Percentiles rank a stretch among this genome's conserved stretches.
phyloP scores from a whole-genome alignment of 2,329 filamentous ascomycete genomes.

The Neonectria neomacrospora region DNA sequence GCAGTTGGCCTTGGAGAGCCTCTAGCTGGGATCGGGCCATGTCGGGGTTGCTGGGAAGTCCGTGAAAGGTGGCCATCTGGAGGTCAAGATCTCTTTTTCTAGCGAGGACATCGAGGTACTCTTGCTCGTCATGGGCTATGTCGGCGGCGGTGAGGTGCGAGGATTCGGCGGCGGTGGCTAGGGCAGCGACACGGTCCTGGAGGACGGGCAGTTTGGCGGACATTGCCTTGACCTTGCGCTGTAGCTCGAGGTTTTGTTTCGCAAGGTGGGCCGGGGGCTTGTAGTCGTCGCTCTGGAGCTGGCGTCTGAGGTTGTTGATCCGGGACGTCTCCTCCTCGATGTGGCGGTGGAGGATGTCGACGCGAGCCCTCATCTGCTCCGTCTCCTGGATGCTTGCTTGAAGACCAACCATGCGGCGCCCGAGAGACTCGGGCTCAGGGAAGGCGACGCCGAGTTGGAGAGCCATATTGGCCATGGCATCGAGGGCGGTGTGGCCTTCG shows the following conservation, averaged over 20 bases:
- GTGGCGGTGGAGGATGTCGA: slow-evolving; percentile 66
- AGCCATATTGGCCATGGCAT: slow-evolving; percentile 66
- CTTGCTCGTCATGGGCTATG: slow-evolving; percentile 67
- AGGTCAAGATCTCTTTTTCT: slow-evolving; percentile 69
- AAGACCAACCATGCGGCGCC: slow-evolving; percentile 64
- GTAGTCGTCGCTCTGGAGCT: slow-evolving; percentile 60
- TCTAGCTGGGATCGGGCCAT: slow-evolving; percentile 78
- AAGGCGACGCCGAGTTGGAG: slow-evolving; percentile 61
- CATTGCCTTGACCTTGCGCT: slow-evolving; percentile 75
- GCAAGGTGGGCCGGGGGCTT: slow-evolving; percentile 68
- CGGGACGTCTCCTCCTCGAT: slow-evolving; percentile 62
- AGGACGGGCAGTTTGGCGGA: slow-evolving; percentile 72
- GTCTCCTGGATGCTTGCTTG: slow-evolving; percentile 64
- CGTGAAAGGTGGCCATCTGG: slow-evolving; percentile 73
- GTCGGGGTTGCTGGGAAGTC: slow-evolving; percentile 76
- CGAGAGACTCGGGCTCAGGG: slow-evolving; percentile 62
- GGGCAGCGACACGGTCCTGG: slow-evolving; percentile 60
- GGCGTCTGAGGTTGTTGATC: slow-evolving; percentile 53
- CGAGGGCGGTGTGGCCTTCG: slow-evolving; percentile 66
- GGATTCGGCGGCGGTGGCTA: slow-evolving; percentile 49
- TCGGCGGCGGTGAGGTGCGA: slow-evolving; percentile 65
- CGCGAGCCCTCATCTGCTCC: slow-evolving; percentile 65
- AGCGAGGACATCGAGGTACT: slow-evolving; percentile 66
- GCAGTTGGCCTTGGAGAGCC: slow-evolving; percentile 71
- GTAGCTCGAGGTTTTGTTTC: slow-evolving; percentile 78